Evolutionary conservation across 1,284 basidiomycete species (phyloP).

Genomic region (Ceratorhiza oryzae-sativae): DNA sequence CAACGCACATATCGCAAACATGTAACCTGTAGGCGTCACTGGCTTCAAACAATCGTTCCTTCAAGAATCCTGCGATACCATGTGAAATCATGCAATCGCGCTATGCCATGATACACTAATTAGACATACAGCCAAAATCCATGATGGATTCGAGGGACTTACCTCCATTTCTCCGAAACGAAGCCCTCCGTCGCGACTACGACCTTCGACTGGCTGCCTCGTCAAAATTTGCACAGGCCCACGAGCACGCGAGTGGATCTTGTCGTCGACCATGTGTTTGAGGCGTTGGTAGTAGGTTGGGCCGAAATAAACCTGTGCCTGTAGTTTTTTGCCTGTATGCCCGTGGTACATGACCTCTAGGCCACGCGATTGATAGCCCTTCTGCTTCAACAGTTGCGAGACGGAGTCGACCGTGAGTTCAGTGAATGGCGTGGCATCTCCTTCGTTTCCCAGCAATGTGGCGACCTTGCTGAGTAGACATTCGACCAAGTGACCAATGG

Average conservation of each 20-base stretch:
- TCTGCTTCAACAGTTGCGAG: conserved; percentile 78
- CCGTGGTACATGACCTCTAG: conserved; percentile 99
- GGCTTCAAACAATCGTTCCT: conserved; percentile 91
- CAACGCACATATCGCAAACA: conserved; percentile 90
- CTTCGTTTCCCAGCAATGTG: conserved; percentile 94
- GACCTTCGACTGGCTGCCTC: conserved; percentile 98
- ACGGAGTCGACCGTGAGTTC: conserved; percentile 97
- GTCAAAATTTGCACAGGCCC: conserved; percentile 98
- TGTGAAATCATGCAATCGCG: conserved; percentile 99
- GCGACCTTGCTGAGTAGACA: conserved; percentile 97
- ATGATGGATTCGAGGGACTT: conserved; percentile 39
- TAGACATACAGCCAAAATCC: background rate
- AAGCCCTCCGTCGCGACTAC: conserved; percentile 96
- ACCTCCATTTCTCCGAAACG: conserved; percentile 99
- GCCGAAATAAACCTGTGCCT: conserved; percentile 97
- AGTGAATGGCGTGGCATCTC: conserved; percentile 98
- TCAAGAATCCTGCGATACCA: conserved; percentile 97
- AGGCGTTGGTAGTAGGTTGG: conserved; percentile 99
- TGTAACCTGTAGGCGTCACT: conserved; percentile 96
- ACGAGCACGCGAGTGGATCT: conserved; percentile 97
- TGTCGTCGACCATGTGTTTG: conserved; percentile 99
- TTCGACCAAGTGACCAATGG: conserved; percentile 99
- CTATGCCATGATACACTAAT: conserved; percentile 42
- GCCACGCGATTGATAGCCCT: conserved; percentile 95
- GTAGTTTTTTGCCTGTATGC: conserved; percentile 95